Evolutionary conservation across 2,329 filamentous ascomycete genomes (phyloP).

Genomic region (Penicillium expansum): DNA sequence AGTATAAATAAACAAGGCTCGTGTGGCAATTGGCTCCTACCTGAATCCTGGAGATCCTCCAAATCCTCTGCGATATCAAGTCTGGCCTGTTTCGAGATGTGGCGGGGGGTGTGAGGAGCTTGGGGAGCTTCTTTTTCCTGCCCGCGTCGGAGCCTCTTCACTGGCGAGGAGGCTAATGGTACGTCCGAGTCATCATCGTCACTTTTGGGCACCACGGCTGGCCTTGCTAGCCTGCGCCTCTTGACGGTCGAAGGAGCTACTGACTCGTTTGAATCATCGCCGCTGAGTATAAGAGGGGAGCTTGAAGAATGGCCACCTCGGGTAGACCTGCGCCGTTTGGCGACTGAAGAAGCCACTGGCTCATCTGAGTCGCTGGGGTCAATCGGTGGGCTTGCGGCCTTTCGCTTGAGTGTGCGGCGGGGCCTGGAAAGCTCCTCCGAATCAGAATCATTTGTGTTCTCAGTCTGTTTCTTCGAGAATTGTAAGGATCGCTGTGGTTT

Average conservation of each 20-base stretch:
- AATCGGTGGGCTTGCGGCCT: conserved; percentile 24
- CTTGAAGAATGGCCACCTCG: neutral
- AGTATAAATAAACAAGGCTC: neutral
- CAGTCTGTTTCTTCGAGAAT: neutral
- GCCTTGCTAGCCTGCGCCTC: neutral
- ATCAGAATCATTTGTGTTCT: conserved; percentile 4
- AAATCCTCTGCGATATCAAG: conserved; percentile 48
- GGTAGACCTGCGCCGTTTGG: conserved; percentile 19
- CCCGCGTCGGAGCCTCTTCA: conserved; percentile 25
- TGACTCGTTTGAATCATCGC: neutral
- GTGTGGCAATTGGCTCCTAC: conserved; percentile 18
- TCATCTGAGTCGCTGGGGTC: conserved; percentile 29
- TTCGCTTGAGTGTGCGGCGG: conserved; percentile 30
- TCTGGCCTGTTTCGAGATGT: conserved; percentile 31
- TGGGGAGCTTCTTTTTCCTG: conserved; percentile 16
- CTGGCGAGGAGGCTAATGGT: conserved; percentile 19
- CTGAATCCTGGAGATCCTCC: conserved; percentile 45
- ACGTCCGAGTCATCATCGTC: conserved; percentile 1
- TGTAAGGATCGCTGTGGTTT: neutral
- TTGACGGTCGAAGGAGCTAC: conserved; percentile 1
- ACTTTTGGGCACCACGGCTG: neutral
- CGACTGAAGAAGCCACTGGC: conserved; percentile 22
- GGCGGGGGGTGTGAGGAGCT: conserved; percentile 28
- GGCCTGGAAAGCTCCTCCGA: conserved; percentile 20
- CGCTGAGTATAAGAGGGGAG: neutral